Percentiles rank a stretch among this genome's conserved stretches.
Evolutionary conservation across 257 asterid species (phyloP).

Genomic region (Salvia hispanica): DNA sequence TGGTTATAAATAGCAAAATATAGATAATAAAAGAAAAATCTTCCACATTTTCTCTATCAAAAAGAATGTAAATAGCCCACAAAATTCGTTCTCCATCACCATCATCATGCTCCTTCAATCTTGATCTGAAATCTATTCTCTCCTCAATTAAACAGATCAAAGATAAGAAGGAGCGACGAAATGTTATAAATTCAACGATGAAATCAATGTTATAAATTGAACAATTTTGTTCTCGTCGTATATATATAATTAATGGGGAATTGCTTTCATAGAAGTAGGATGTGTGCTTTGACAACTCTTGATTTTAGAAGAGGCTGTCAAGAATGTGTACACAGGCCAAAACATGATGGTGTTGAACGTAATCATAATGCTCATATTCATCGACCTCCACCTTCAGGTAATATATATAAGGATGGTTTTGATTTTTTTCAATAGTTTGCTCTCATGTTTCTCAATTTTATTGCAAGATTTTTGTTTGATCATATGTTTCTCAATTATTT

Average conservation of each 20-base stretch:
- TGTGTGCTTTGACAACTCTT: constrained; percentile 17
- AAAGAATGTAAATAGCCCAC: constrained; percentile 9
- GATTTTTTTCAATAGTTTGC: not conserved
- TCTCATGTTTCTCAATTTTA: not conserved
- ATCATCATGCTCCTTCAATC: constrained; percentile 5
- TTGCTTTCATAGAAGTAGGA: constrained; percentile 37
- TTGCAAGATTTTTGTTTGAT: not conserved
- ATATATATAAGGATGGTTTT: not conserved
- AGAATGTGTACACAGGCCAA: constrained; percentile 1
- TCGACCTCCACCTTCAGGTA: constrained; percentile 38
- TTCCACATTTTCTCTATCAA: not conserved
- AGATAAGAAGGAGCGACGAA: constrained; percentile 26
- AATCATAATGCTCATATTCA: not conserved
- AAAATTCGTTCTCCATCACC: constrained; percentile 21
- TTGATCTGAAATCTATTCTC: constrained; percentile 24
- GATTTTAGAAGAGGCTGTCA: constrained; percentile 16
- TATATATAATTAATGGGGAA: constrained; percentile 37
- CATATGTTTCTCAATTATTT: too few species aligned
- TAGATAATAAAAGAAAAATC: not conserved
- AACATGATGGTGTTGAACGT: constrained; percentile 9
- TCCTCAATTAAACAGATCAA: constrained; percentile 8
- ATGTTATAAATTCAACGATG: constrained; percentile 25
- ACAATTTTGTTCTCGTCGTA: constrained; percentile 5
- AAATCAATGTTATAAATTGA: not conserved
- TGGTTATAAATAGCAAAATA: constrained; percentile 12